Evolutionary conservation across 2,329 filamentous ascomycete genomes (phyloP), one percentile per base, ranked within the genome.

Genomic region (Furcasterigmium sp.): DNA sequence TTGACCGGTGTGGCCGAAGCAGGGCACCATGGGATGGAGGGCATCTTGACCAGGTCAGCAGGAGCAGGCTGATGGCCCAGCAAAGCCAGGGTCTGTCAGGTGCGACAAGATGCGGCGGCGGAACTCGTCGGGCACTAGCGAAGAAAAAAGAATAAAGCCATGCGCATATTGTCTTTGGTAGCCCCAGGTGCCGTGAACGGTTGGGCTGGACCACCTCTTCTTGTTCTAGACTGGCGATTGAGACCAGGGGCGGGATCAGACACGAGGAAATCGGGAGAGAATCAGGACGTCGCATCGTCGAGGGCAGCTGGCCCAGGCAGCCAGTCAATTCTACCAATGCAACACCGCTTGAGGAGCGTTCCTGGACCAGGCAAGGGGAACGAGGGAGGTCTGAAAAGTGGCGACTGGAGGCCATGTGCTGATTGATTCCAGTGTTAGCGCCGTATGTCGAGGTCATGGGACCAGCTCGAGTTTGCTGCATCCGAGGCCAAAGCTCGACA

Each of bases 361-460:
- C 23, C 23, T 26, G 23, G 23, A 26, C 23, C 20, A 38, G 21
- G 21, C 36, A 13, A 37, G 18, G 21, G 11, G 29, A 34, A 15
- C 34, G n/a, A 26, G 21, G 15, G 7, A 23, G n/a, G n/a, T n/a
- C n/a, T n/a, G n/a, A 41, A 41, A 41, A 41, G 39, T 41, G 39
- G 39, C 39, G 29, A 41, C 39, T 14, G 25, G 14, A 23, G 43
- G 32, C 45, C 49, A 51, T 43, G 47, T 51, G 49, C 45, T 43
- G 45, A 41, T 48, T 47, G 50, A 47, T 47, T 44, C 45, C 30
- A 41, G 40, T 43, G 30, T 39, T 51, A 51, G 49, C 49, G 49
- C 48, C 29, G 45, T 45, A 48, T 48, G 36, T 36, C 25, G 18
- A 40, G 49, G 49, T 51, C 49, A 51, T 51, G 49, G 45, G 49